Evolutionary conservation across 345 rosid species (phyloP), one percentile per base, ranked within the genome.

Genomic region (Populus nigra): DNA sequence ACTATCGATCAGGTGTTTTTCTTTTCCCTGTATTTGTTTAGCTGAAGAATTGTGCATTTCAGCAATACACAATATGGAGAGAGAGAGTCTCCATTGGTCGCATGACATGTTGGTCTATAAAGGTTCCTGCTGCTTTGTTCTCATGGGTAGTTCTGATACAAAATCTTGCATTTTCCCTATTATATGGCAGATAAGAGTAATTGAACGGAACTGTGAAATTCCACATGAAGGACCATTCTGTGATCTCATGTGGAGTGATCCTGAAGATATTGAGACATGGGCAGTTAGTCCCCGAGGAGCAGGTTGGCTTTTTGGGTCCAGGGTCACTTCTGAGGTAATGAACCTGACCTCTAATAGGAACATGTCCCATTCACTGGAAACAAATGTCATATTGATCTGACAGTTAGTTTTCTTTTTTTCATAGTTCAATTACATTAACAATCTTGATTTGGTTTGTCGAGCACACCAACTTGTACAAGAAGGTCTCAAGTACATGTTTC

Each of bases 181-280:
- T 53, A 36, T 84, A 75, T 80, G 70, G 80, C 89, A 96, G 99
- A 96, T 96, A 83, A 88, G 99, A 86, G 68, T 96, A 78, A 83
- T 96, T 68, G 98, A 96, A 65, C 89, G 99, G 72, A 94, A 94
- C 76, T 94, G 99, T 66, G 99, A 96, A 85, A 96, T 96, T 81
- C 98, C 99, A 8, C 97, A 96, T 81, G 99, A 96, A 89, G 99
- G 99, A 67, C 97, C 99, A 68, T 96, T 96, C 84, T 96, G 99
- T 82, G 99, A 96, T 88, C 97, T 96, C 53, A 96, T 94, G 99
- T 94, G 99, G 98, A 96, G 99, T 78, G 99, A 96, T 85, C 99
- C 99, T 74, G 99, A 96, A 89, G 98, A 96, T 81, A 96, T 96
- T 81, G 99, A 96, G 86, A 90, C 98, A 80, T 96, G 99, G 99